phyloP scores from a whole-genome alignment of 2,329 filamentous ascomycete genomes.

The Emmonsiellopsis sp. region DNA sequence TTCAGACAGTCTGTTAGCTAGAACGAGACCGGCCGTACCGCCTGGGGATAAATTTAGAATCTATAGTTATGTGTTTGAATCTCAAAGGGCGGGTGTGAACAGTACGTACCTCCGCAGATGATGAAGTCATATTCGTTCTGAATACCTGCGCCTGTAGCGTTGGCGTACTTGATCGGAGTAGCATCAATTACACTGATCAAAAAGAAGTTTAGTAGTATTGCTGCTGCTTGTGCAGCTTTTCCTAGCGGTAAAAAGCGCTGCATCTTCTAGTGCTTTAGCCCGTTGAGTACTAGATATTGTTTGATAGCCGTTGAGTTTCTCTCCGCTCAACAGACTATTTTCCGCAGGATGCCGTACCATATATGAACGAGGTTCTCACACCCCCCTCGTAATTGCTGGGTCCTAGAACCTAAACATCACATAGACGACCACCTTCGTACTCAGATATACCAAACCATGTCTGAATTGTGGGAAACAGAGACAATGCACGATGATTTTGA shows the following conservation, averaged over 20 bases:
- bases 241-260: background rate
- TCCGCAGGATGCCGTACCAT: background rate
- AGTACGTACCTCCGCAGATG: slow-evolving; percentile 12
- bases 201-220: background rate
- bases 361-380: background rate
- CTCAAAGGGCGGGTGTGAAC: too few species aligned
- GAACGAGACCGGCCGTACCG: slow-evolving; percentile 17
- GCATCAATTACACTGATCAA: background rate
- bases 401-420: too few species aligned
- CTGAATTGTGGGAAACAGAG: too few species aligned
- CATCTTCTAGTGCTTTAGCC: background rate
- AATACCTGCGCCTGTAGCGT: background rate
- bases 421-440: too few species aligned
- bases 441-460: too few species aligned
- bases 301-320: background rate
- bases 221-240: background rate
- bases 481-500: too few species aligned
- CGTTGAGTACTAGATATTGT: too few species aligned
- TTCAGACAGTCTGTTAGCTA: slow-evolving; percentile 17
- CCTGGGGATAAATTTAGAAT: slow-evolving; percentile 8
- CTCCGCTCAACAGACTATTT: background rate
- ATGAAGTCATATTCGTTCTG: slow-evolving; percentile 12
- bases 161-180: background rate
- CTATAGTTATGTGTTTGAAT: background rate
- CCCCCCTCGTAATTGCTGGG: background rate